Percentiles rank a stretch among this genome's conserved stretches.
These are phyloP conservation scores for Acer campestre DNA, from an alignment of 345 rosid species.

Conservation along the genomic window DNA sequence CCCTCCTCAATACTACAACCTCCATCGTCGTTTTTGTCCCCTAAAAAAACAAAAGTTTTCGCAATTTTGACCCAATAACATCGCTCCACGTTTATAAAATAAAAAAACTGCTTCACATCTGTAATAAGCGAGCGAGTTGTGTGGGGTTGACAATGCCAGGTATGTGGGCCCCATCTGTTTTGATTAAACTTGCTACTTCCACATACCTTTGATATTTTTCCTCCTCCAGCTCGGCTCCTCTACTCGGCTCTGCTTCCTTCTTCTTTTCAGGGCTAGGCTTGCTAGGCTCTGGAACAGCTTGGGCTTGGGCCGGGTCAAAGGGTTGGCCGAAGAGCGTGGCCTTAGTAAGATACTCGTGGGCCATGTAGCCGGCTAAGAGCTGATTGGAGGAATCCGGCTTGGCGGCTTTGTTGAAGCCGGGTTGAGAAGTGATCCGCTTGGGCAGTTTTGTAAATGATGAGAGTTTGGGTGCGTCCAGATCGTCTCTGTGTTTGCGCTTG, in stretches of 20 bases:
- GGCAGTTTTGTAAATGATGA: conserved; percentile 5
- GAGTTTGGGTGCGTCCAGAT: conserved; percentile 29
- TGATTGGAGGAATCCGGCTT: conserved; percentile 44
- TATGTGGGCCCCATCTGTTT: conserved; percentile 63
- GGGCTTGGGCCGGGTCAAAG: conserved; percentile 45
- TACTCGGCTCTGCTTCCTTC: conserved; percentile 30
- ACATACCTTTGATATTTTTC: conserved; percentile 48
- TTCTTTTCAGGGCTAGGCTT: conserved; percentile 18
- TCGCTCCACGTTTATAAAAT: conserved; percentile 36
- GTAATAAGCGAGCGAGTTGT: conserved; percentile 67
- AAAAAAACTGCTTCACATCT: conserved; percentile 35
- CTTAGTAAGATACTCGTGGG: conserved; percentile 72
- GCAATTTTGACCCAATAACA: conserved; percentile 27
- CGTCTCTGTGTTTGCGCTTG: conserved; percentile 69
- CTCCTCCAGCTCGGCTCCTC: conserved; percentile 3
- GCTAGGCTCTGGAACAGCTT: conserved; percentile 31
- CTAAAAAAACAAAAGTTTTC: no score
- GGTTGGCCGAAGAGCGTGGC: conserved; percentile 79
- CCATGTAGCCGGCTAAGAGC: conserved; percentile 80
- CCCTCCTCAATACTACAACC: not conserved
- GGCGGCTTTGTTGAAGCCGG: conserved; percentile 25
- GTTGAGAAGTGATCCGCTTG: conserved; percentile 7
- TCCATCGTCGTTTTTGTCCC: conserved; percentile 4
- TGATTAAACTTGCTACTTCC: conserved; percentile 69
- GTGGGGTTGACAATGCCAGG: conserved; percentile 81